These are phyloP conservation scores for Gossypium sturtianum DNA, from an alignment of 345 rosid genomes.

Conservation along the genomic window DNA sequence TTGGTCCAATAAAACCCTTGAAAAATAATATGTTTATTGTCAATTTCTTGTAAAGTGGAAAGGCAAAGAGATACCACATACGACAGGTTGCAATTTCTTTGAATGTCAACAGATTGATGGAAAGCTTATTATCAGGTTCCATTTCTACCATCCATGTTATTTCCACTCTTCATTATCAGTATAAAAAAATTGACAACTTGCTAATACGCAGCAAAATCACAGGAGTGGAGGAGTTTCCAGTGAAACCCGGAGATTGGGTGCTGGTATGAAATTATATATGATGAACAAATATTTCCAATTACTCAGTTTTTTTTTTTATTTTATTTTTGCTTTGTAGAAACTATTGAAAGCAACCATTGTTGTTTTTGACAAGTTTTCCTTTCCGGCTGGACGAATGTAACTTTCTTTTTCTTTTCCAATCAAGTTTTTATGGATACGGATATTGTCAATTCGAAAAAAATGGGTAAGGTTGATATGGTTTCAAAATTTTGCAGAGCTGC, in stretches of 20 bases:
- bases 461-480: too few species aligned
- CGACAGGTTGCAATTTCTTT: constrained; percentile 4
- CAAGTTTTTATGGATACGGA: too few species aligned
- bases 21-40: not conserved
- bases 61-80: constrained; percentile 9
- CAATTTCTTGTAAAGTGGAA: constrained; percentile 16
- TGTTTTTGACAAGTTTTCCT: constrained; percentile 14
- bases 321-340: constrained; percentile 4
- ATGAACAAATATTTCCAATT: not conserved
- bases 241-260: constrained; percentile 15
- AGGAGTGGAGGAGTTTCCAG: constrained; percentile 17
- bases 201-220: constrained; percentile 10
- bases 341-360: constrained; percentile 3
- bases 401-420: too few species aligned
- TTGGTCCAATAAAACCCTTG: too few species aligned
- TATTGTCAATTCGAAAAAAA: too few species aligned
- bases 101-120: constrained; percentile 12
- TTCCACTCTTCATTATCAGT: not conserved
- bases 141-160: not conserved
- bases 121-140: constrained; percentile 13
- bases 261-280: constrained; percentile 1
- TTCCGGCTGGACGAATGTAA: constrained; percentile 9
- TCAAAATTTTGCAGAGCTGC: not conserved
- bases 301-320: not conserved
- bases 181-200: too few species aligned